Base-by-base conservation (phyloP, 2,329 filamentous ascomycete genomes). In the Pseudogymnoascus pannorum region DNA sequence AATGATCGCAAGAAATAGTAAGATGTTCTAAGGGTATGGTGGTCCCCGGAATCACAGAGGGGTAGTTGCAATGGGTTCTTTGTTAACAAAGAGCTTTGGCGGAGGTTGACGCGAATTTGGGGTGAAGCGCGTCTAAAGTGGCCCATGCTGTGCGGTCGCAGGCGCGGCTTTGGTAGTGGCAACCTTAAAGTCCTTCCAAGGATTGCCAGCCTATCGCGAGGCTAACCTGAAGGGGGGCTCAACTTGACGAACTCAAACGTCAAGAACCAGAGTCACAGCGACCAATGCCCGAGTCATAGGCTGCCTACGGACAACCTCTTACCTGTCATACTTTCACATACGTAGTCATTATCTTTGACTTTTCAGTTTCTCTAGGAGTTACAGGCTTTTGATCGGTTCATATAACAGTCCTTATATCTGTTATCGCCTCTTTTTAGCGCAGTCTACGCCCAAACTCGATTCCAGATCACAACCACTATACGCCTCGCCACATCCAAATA, bases 81-180 rank as follows among this genome's bases (percentile, higher is more conserved):
- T 54, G 48, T 54, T 54, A 54, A 42, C 48, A 54, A 54, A 31
- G 48, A 54, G 48, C 48, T 54, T 54, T 18, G 24, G 48, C 8
- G 48, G 26, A 54, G 48, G 48, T 54, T 54, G 48, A 54, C 48
- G 48, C 48, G 48, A 18, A 18, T 54, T 54, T 54, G 48, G 48
- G 48, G 48, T 54, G 48, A 54, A 58, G 57, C 57, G 57, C 57
- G 57, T 58, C 57, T 58, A 58, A 58, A 38, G 57, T 58, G 57
- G 48, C n/a, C 48, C 48, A 54, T 54, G 48, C 44, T 54, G 26
- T 31, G 48, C 48, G 26, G 48, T 54, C 48, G n/a, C 48, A 54
- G 48, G 48, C 48, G 48, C 48, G 48, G 24, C 24, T 54, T 54
- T 54, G 26, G 48, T 54, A 54, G 48, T 54, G 48, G 48, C 48